phyloP scores from a whole-genome alignment of 2,329 filamentous ascomycete species.

The Aspergillus ustus region DNA sequence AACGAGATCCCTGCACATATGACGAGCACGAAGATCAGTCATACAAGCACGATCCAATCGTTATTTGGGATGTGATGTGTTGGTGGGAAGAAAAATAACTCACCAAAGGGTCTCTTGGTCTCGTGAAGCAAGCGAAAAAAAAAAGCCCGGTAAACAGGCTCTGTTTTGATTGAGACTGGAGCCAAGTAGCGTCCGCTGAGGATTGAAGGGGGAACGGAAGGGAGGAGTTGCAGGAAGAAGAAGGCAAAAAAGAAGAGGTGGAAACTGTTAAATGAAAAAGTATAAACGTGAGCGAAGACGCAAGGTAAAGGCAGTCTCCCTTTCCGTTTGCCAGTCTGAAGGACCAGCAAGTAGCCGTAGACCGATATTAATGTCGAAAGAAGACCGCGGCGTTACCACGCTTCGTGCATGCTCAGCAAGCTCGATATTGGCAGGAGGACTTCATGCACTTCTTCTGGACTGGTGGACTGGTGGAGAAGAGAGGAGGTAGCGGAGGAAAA shows the following conservation, averaged over 20 bases:
- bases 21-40: conserved; percentile 25
- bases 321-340: conserved; percentile 41
- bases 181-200: conserved; percentile 38
- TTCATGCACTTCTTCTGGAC: conserved; percentile 38
- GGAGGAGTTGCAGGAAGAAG: conserved; percentile 27
- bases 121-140: conserved; percentile 22
- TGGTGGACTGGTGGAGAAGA: conserved; percentile 27
- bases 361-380: conserved; percentile 29
- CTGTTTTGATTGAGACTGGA: conserved; percentile 28
- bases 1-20: conserved; percentile 39
- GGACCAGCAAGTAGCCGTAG: conserved; percentile 31
- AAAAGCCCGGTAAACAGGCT: conserved; percentile 19
- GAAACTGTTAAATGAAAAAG: conserved; percentile 33
- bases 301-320: conserved; percentile 42
- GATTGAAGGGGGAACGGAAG: conserved; percentile 32
- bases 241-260: conserved; percentile 11
- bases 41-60: conserved; percentile 12
- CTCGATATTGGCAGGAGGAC: conserved; percentile 42
- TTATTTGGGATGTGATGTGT: background rate
- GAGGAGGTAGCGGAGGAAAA: conserved; percentile 23
- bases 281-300: conserved; percentile 25
- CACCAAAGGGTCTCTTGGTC: conserved; percentile 12
- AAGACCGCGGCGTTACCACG: conserved; percentile 42
- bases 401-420: conserved; percentile 50
- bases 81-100: background rate